A percentile compares a stretch with the other conserved stretches of the same genome.
Evolutionary conservation across 768 basidiomycete genomes (phyloP).

Genomic region (Lyophyllum shimeji): DNA sequence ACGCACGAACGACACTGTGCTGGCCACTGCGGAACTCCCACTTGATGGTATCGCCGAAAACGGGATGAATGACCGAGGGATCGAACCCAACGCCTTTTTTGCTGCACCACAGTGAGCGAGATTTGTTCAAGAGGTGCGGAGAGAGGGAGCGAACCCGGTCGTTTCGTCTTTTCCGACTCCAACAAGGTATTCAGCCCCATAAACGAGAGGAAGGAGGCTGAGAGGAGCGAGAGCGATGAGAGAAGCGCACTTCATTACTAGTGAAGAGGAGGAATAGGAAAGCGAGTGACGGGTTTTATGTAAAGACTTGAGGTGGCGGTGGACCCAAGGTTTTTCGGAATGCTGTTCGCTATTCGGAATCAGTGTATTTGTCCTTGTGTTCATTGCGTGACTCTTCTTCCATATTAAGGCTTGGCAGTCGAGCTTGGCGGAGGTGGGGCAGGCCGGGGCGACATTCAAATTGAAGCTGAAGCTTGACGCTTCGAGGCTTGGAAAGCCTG

Average conservation of each 20-base stretch:
- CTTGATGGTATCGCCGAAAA: constrained; percentile 31
- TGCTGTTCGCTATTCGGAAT: neutral
- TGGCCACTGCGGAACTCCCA: constrained; percentile 39
- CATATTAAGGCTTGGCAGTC: too few species aligned
- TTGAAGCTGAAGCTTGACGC: too few species aligned
- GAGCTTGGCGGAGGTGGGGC: too few species aligned
- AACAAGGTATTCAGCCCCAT: constrained; percentile 32
- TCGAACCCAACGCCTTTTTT: constrained; percentile 42
- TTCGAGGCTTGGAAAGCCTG: too few species aligned
- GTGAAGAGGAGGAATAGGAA: neutral
- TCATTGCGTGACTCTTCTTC: neutral
- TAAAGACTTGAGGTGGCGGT: neutral
- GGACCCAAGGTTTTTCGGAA: neutral
- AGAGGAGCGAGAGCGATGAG: constrained; percentile 12
- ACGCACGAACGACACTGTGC: constrained; percentile 40
- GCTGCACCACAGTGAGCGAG: constrained; percentile 17
- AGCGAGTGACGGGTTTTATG: neutral
- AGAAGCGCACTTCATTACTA: constrained; percentile 17
- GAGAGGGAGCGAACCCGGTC: constrained; percentile 31
- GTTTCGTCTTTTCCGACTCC: constrained; percentile 42
- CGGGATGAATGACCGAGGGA: constrained; percentile 37
- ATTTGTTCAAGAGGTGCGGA: neutral
- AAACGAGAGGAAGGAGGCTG: constrained; percentile 22
- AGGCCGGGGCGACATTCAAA: too few species aligned
- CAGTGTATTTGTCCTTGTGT: neutral